Evolutionary conservation across 208 protist genomes (phyloP).

Genomic region (Trypanosoma cruzi): DNA sequence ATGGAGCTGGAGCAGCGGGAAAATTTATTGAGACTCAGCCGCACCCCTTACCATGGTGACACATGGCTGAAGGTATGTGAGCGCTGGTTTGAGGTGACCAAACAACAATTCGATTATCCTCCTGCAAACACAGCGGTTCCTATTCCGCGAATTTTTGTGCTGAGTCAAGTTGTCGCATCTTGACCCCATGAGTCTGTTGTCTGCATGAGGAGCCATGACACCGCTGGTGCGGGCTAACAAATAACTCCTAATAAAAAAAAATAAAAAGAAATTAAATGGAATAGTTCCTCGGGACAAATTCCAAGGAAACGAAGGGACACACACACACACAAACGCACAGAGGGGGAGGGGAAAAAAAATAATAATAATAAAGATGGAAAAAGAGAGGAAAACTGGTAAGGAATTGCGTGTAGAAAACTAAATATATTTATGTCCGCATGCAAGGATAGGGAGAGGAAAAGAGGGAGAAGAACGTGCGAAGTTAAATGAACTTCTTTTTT

Average conservation of each 20-base stretch:
- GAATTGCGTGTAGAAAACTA: too few relatives aligned
- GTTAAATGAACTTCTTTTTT: too few relatives aligned
- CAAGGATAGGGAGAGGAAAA: too few relatives aligned
- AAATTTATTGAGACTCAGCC: slow-evolving; percentile 43
- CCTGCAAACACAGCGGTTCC: slow-evolving; percentile 48
- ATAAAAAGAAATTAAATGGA: neutral
- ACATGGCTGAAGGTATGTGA: slow-evolving; percentile 66
- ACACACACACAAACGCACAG: neutral
- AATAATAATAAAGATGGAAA: neutral
- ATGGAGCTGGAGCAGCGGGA: slow-evolving; percentile 71
- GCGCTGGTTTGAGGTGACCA: slow-evolving; percentile 64
- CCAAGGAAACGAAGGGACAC: too few relatives aligned
- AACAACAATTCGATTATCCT: slow-evolving; percentile 73
- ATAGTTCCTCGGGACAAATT: too few relatives aligned
- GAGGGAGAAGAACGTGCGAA: too few relatives aligned
- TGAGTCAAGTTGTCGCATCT: slow-evolving; percentile 38
- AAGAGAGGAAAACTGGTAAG: slow-evolving; percentile 15
- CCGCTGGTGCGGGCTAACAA: neutral
- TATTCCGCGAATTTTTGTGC: slow-evolving; percentile 35
- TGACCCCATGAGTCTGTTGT: neutral
- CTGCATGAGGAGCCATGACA: neutral
- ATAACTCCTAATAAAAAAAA: neutral
- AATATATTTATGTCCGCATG: too few relatives aligned
- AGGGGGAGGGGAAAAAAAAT: neutral
- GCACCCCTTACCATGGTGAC: slow-evolving; percentile 73